A percentile compares a stretch with the other conserved stretches of the same genome.
Conservation (phyloP, 805 yeast genomes). For the Yarrowia divulgata region DNA sequence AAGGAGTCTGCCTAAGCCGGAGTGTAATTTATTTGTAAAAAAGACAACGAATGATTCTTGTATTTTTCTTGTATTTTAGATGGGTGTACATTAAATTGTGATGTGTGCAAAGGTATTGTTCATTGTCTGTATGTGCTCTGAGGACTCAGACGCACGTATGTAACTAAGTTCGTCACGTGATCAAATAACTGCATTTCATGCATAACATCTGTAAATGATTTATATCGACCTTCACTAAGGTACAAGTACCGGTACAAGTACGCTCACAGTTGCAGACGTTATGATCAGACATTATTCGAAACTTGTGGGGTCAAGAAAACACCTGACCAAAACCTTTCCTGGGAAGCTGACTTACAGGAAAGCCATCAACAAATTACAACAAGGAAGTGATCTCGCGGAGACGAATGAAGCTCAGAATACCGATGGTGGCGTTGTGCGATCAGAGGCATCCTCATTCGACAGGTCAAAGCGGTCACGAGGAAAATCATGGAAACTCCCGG, state of each 20-base stretch:
- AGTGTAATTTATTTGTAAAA: slow-evolving; percentile 38
- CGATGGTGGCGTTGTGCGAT: not conserved
- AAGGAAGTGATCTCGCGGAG: slow-evolving; percentile 7
- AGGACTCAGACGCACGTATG: too few relatives aligned
- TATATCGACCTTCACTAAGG: too few relatives aligned
- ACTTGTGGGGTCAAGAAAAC: slow-evolving; percentile 34
- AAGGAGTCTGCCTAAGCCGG: slow-evolving; percentile 44
- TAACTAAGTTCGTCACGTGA: too few relatives aligned
- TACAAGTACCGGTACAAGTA: too few relatives aligned
- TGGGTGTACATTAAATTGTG: too few relatives aligned
- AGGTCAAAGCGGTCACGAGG: slow-evolving; percentile 36
- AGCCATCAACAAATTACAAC: slow-evolving; percentile 18
- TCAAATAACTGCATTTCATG: too few relatives aligned
- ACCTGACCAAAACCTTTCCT: slow-evolving; percentile 17
- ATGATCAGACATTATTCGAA: slow-evolving; percentile 35
- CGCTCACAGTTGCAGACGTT: not conserved
- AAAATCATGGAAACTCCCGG: slow-evolving; percentile 33
- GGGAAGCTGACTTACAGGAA: slow-evolving; percentile 23
- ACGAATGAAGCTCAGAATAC: not conserved
- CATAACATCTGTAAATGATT: too few relatives aligned
- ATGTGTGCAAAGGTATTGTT: too few relatives aligned
- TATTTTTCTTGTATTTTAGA: not conserved
- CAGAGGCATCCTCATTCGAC: slow-evolving; percentile 15
- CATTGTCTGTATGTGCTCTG: too few relatives aligned
- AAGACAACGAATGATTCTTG: slow-evolving; percentile 19